Evolutionary conservation across 768 basidiomycete genomes (phyloP).

Genomic region (Pulveroboletus sp.): DNA sequence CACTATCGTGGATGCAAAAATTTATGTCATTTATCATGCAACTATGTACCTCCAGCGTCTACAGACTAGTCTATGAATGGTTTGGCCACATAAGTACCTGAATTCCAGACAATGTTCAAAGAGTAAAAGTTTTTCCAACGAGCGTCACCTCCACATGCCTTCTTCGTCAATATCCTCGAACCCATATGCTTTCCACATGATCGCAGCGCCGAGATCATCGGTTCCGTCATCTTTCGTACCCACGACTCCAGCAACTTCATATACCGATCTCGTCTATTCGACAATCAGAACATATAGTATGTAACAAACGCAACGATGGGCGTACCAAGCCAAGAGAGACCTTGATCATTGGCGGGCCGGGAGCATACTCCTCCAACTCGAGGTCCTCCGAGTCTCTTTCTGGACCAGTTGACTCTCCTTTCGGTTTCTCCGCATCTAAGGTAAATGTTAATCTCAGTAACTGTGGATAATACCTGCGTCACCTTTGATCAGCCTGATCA

Average conservation of each 20-base stretch:
- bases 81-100: too few relatives aligned
- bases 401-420: not conserved
- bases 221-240: constrained; percentile 42
- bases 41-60: too few relatives aligned
- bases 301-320: constrained; percentile 1
- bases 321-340: constrained; percentile 58
- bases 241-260: constrained; percentile 45
- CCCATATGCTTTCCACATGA: constrained; percentile 48
- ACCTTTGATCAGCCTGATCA: constrained; percentile 43
- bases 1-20: too few relatives aligned
- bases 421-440: not conserved
- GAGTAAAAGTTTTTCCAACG: too few relatives aligned
- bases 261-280: constrained; percentile 40
- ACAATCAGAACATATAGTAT: not conserved
- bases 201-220: constrained; percentile 46
- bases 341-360: constrained; percentile 54
- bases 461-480: not conserved
- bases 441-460: not conserved
- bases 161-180: constrained; percentile 33
- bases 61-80: too few relatives aligned
- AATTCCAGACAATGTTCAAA: too few relatives aligned
- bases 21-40: too few relatives aligned
- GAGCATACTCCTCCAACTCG: constrained; percentile 43
- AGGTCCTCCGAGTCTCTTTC: not conserved
- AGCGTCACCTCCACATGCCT: constrained; percentile 12